Conservation (phyloP, 2,329 filamentous ascomycete genomes). For the Venturia oleaginea region DNA sequence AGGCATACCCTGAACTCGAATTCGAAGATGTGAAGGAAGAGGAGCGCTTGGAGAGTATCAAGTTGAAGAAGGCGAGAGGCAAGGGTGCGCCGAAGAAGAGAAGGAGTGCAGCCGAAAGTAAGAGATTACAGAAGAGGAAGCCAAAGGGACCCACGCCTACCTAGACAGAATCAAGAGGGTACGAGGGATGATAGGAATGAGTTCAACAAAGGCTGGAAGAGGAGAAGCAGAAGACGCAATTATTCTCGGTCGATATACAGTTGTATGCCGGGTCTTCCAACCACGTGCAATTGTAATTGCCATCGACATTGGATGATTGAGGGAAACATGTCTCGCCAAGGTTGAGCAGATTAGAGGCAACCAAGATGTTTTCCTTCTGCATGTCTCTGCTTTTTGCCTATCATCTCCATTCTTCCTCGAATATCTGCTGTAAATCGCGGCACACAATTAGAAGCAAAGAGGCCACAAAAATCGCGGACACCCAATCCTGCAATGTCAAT, state of each 20-base stretch:
- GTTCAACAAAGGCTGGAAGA: neutral
- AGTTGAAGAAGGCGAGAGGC: slow-evolving; percentile 56
- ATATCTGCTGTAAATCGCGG: neutral
- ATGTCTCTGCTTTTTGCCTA: neutral
- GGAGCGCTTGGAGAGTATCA: slow-evolving; percentile 66
- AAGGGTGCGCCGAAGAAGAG: slow-evolving; percentile 86
- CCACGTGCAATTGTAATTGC: too few species aligned
- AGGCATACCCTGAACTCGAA: slow-evolving; percentile 57
- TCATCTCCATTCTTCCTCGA: neutral
- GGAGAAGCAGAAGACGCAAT: neutral
- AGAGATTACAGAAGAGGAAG: slow-evolving; percentile 7
- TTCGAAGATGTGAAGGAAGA: slow-evolving; percentile 69
- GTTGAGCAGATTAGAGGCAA: neutral
- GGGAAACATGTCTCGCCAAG: neutral
- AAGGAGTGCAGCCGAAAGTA: slow-evolving; percentile 40
- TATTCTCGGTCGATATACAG: neutral
- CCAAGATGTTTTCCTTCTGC: neutral
- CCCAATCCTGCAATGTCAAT: neutral
- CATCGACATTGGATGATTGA: neutral
- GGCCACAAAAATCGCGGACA: neutral
- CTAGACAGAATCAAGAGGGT: neutral
- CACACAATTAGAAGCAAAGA: neutral
- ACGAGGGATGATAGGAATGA: neutral
- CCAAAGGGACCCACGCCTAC: neutral
- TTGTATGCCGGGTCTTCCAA: too few species aligned